phyloP scores from a whole-genome alignment of 805 yeast species.

The Candida xiaguanensis region DNA sequence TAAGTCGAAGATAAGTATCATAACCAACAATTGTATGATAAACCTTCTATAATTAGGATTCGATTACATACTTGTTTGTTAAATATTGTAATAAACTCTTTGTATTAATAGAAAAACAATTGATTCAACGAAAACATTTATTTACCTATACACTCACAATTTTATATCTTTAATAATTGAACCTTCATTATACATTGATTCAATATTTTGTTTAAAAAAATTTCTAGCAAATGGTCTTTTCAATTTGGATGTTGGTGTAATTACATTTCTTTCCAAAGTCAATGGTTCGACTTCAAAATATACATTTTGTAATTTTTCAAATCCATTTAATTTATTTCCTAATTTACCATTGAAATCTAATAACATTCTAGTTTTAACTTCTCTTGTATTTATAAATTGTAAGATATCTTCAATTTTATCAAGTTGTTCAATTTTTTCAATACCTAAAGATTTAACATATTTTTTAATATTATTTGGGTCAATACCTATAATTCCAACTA shows the following conservation, averaged over 20 bases:
- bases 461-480: conserved; percentile 37
- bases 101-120: too few species aligned
- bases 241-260: conserved; percentile 64
- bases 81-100: too few species aligned
- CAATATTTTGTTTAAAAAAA: conserved; percentile 21
- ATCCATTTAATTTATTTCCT: conserved; percentile 45
- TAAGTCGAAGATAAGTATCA: too few species aligned
- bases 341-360: conserved; percentile 34
- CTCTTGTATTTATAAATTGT: conserved; percentile 24
- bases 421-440: conserved; percentile 10
- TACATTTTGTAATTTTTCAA: conserved; percentile 59
- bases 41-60: too few species aligned
- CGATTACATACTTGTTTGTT: too few species aligned
- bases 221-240: conserved; percentile 36
- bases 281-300: conserved; percentile 55
- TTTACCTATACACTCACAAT: conserved; percentile 2
- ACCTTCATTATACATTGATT: conserved; percentile 29
- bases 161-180: conserved; percentile 20
- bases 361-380: conserved; percentile 35
- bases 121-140: too few species aligned
- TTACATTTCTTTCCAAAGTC: conserved; percentile 53
- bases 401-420: conserved; percentile 22
- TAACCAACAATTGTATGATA: too few species aligned
- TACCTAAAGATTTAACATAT: conserved; percentile 18
- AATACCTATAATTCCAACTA: conserved; percentile 63